A percentile compares a stretch with the other conserved stretches of the same genome.
Evolutionary conservation across 2,329 filamentous ascomycete genomes (phyloP).

Genomic region (Ceratocystis harringtonii): DNA sequence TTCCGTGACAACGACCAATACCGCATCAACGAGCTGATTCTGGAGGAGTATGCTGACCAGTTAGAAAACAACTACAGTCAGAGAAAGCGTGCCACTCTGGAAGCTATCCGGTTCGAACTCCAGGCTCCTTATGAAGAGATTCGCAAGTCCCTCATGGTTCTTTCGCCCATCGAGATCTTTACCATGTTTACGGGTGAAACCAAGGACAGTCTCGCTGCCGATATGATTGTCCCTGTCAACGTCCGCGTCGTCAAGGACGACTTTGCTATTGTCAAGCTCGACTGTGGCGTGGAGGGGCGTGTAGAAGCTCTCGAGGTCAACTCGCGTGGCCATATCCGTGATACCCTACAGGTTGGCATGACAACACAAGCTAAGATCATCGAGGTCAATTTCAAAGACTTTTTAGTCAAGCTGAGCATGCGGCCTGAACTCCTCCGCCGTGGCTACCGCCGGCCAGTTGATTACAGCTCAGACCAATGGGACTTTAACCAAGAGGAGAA

Average conservation of each 20-base stretch:
- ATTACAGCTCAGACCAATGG: constrained; percentile 70
- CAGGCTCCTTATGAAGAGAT: constrained; percentile 90
- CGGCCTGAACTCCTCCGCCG: constrained; percentile 55
- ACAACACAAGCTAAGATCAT: constrained; percentile 78
- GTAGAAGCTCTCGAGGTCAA: constrained; percentile 73
- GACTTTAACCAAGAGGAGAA: constrained; percentile 66
- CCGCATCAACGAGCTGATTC: constrained; percentile 85
- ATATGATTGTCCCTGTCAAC: constrained; percentile 84
- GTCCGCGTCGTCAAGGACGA: constrained; percentile 81
- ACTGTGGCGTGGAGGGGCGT: constrained; percentile 84
- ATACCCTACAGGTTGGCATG: constrained; percentile 64
- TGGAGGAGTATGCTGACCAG: constrained; percentile 95
- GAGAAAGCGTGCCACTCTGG: constrained; percentile 84
- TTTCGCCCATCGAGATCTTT: constrained; percentile 69
- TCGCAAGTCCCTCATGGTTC: constrained; percentile 57
- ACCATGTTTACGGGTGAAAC: constrained; percentile 96
- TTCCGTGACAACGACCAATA: constrained; percentile 89
- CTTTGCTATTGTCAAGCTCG: constrained; percentile 83
- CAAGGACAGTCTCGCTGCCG: constrained; percentile 62
- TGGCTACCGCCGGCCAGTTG: constrained; percentile 53
- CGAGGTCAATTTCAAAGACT: constrained; percentile 73
- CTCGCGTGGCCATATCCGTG: constrained; percentile 53
- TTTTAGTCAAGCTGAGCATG: constrained; percentile 70
- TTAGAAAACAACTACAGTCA: constrained; percentile 86
- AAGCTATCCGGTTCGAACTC: constrained; percentile 88